Conservation (phyloP, 352 stramenopile species). For the Phytophthora ramorum region DNA sequence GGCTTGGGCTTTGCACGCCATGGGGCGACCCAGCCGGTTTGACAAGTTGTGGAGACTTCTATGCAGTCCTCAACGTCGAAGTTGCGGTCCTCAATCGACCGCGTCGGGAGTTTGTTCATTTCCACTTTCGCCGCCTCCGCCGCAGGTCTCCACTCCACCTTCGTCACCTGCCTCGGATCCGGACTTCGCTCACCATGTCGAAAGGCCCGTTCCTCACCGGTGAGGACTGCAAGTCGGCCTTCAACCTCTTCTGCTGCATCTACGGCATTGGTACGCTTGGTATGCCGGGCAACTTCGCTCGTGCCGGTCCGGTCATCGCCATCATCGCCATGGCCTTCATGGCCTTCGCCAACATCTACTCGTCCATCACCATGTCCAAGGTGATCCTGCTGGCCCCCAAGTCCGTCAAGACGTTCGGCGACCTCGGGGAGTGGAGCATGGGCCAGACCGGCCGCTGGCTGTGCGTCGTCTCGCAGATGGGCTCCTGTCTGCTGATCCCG, state of each 20-base stretch:
- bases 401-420: conserved; percentile 63
- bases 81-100: conserved; percentile 12
- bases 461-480: conserved; percentile 62
- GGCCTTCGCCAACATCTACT: conserved; percentile 73
- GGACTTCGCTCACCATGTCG: conserved; percentile 21
- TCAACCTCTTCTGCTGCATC: conserved; percentile 74
- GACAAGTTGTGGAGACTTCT: conserved; percentile 15
- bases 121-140: conserved; percentile 23
- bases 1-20: conserved; percentile 10
- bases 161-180: conserved; percentile 8
- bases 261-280: conserved; percentile 77
- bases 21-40: conserved; percentile 32
- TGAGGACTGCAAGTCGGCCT: conserved; percentile 64
- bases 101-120: conserved; percentile 17
- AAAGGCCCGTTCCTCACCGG: conserved; percentile 51
- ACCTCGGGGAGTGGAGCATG: conserved; percentile 67
- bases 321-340: conserved; percentile 66
- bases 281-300: conserved; percentile 75
- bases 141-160: conserved; percentile 14
- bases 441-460: conserved; percentile 57
- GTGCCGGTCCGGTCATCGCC: conserved; percentile 58
- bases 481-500: conserved; percentile 59
- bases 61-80: conserved; percentile 31
- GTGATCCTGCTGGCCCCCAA: conserved; percentile 61
- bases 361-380: conserved; percentile 63